Conservation (phyloP, 805 yeast species). For the Candida maesae region DNA sequence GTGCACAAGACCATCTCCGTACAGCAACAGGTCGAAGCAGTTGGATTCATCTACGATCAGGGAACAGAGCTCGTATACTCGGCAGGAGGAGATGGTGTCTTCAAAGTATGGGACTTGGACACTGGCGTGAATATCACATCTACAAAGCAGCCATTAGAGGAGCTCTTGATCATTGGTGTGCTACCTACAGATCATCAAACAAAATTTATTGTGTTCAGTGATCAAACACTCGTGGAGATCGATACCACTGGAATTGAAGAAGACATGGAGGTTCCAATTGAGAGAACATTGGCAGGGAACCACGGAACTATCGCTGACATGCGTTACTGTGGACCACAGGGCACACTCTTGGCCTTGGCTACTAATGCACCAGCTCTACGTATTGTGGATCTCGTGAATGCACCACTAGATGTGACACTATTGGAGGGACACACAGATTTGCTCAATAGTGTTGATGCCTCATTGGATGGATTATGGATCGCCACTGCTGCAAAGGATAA, state of each 20-base stretch:
- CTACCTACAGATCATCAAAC: slow-evolving; percentile 34
- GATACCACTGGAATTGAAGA: slow-evolving; percentile 32
- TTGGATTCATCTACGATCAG: slow-evolving; percentile 72
- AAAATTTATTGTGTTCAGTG: slow-evolving; percentile 63
- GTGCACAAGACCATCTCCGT: slow-evolving; percentile 67
- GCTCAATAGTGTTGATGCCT: slow-evolving; percentile 73
- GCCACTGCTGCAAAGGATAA: slow-evolving; percentile 91
- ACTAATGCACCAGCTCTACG: slow-evolving; percentile 91
- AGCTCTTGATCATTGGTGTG: slow-evolving; percentile 64
- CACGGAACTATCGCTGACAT: slow-evolving; percentile 95
- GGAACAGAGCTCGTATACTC: slow-evolving; percentile 51
- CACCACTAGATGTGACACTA: slow-evolving; percentile 57
- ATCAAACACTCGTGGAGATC: slow-evolving; percentile 70
- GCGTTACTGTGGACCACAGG: slow-evolving; percentile 64
- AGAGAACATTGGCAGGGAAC: slow-evolving; percentile 75
- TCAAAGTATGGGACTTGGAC: slow-evolving; percentile 59
- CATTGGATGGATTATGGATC: slow-evolving; percentile 82
- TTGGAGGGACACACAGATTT: slow-evolving; percentile 84
- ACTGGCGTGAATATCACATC: slow-evolving; percentile 50
- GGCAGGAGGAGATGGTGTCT: slow-evolving; percentile 75
- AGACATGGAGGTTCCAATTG: slow-evolving; percentile 36
- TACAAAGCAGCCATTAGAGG: slow-evolving; percentile 59
- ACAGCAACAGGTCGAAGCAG: slow-evolving; percentile 65
- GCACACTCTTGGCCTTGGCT: slow-evolving; percentile 69
- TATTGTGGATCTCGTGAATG: slow-evolving; percentile 56